Conservation (phyloP, 2,329 filamentous ascomycete species). For the Pseudogymnoascus sp. region DNA sequence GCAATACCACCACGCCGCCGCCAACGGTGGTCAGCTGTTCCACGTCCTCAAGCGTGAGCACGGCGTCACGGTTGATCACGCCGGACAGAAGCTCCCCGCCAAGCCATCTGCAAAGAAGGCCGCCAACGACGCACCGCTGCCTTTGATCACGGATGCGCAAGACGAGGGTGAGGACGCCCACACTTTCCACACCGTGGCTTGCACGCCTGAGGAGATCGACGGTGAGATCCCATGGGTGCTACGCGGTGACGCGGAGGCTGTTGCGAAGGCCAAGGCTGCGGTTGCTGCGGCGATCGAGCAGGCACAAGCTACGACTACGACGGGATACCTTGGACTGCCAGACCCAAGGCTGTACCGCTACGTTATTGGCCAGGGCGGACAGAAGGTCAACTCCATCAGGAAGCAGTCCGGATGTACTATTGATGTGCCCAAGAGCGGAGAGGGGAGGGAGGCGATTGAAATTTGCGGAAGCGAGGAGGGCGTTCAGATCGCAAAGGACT, state of each 20-base stretch:
- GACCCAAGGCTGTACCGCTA: conserved; percentile 85
- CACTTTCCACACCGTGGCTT: conserved; percentile 73
- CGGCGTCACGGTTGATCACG: conserved; percentile 87
- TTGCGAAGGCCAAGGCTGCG: conserved; percentile 71
- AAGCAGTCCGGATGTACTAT: conserved; percentile 91
- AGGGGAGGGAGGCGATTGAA: conserved; percentile 74
- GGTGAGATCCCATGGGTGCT: conserved; percentile 86
- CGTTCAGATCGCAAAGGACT: conserved; percentile 76
- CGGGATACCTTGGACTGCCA: conserved; percentile 81
- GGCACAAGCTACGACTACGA: conserved; percentile 60
- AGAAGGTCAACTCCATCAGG: conserved; percentile 86
- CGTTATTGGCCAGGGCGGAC: conserved; percentile 81
- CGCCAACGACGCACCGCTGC: conserved; percentile 57
- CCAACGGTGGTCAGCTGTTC: conserved; percentile 91
- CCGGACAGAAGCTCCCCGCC: conserved; percentile 66
- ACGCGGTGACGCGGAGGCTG: conserved; percentile 66
- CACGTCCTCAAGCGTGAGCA: conserved; percentile 77
- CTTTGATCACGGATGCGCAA: conserved; percentile 87
- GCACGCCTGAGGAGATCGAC: conserved; percentile 39
- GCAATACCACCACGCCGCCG: conserved; percentile 72
- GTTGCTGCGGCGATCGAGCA: conserved; percentile 68
- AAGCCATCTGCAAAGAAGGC: conserved; percentile 51
- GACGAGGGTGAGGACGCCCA: conserved; percentile 57
- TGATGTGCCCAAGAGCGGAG: conserved; percentile 79
- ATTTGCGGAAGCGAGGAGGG: conserved; percentile 72